phyloP scores from a whole-genome alignment of 257 asterid genomes.

The Rhazya stricta region DNA sequence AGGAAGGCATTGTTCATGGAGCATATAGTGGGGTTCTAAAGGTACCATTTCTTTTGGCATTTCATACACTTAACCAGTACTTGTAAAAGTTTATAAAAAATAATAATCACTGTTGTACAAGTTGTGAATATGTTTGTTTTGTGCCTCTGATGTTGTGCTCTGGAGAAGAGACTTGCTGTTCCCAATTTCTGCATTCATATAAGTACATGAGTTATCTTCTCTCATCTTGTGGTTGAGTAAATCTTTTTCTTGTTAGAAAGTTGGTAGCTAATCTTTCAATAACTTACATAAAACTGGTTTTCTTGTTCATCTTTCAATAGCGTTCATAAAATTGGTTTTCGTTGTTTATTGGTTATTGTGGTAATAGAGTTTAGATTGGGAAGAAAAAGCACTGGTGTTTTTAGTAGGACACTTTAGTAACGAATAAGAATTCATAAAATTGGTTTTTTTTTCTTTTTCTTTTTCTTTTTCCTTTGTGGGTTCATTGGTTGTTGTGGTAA shows the following conservation, averaged over 20 bases:
- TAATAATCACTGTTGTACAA: neutral
- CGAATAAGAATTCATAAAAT: neutral
- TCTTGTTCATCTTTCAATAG: neutral
- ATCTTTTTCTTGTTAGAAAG: neutral
- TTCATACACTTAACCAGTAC: constrained; percentile 12
- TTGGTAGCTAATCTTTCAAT: neutral
- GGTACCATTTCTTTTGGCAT: constrained; percentile 41
- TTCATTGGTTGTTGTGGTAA: neutral
- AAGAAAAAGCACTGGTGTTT: neutral
- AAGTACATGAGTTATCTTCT: neutral
- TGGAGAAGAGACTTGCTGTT: neutral
- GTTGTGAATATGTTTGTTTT: neutral
- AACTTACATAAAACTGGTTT: neutral
- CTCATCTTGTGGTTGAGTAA: neutral
- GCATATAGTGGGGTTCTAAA: constrained; percentile 78
- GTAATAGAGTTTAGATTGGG: neutral
- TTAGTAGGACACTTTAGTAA: neutral
- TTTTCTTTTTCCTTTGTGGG: too few relatives aligned
- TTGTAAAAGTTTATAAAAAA: neutral
- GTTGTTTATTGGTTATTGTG: neutral
- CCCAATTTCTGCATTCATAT: neutral
- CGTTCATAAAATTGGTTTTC: neutral
- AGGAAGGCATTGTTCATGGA: constrained; percentile 89
- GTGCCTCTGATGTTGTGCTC: neutral
- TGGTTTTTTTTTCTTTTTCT: neutral